Conservation (phyloP, 805 yeast genomes). For the Lachancea sp. region DNA sequence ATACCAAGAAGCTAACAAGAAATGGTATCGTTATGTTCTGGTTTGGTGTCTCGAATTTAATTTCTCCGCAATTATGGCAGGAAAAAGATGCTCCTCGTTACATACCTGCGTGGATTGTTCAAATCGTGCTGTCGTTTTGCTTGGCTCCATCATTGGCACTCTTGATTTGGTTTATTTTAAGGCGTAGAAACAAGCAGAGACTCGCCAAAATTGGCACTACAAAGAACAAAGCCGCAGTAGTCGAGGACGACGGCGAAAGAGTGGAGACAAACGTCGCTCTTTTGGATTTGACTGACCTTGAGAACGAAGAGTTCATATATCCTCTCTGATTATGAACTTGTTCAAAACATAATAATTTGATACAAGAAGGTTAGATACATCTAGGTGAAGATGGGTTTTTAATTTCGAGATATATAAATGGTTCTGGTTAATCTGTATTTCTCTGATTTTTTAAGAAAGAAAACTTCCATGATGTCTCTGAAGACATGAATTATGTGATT, state of each 20-base stretch:
- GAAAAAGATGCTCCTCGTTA: conserved; percentile 41
- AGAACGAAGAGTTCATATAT: conserved; percentile 21
- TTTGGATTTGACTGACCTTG: conserved; percentile 49
- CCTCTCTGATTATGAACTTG: too few species aligned
- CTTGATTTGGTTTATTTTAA: conserved; percentile 41
- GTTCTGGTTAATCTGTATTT: too few species aligned
- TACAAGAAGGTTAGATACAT: too few species aligned
- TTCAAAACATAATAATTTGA: too few species aligned
- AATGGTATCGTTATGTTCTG: conserved; percentile 40
- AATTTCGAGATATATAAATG: too few species aligned
- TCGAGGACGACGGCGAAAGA: conserved; percentile 29
- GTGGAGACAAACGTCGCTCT: conserved; percentile 33
- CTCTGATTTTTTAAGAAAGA: too few species aligned
- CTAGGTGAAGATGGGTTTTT: too few species aligned
- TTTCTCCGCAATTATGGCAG: conserved; percentile 54
- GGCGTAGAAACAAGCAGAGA: conserved; percentile 40
- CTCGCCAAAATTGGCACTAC: conserved; percentile 16
- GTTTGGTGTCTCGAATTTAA: conserved; percentile 44
- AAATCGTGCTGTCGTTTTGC: conserved; percentile 46
- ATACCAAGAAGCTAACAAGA: conserved; percentile 46
- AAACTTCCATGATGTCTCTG: too few species aligned
- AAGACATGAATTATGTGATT: too few species aligned
- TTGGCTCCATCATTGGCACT: conserved; percentile 40
- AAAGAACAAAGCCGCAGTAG: conserved; percentile 25
- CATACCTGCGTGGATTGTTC: conserved; percentile 47